A percentile compares a stretch with the other conserved stretches of the same genome.
Evolutionary conservation across 139 green algal species (phyloP).

Genomic region (Microglena sp.): DNA sequence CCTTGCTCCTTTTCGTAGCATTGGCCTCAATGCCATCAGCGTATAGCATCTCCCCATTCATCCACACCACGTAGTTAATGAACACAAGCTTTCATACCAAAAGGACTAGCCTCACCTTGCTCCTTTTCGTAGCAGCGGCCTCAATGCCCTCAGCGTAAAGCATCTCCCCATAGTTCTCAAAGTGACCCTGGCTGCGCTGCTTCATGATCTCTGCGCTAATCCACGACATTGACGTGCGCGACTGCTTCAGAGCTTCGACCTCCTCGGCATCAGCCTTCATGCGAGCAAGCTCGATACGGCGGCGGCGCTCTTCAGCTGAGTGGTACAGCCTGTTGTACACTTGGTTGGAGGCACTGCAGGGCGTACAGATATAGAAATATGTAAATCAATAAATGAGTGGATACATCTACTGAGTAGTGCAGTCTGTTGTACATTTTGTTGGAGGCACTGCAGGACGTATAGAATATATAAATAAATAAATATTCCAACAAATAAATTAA

Average conservation of each 20-base stretch:
- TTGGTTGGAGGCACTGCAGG: neutral
- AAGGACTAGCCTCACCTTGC: constrained; percentile 21
- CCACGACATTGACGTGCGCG: constrained; percentile 43
- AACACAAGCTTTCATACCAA: neutral
- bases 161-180: constrained; percentile 72
- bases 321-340: neutral
- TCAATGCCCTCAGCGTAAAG: constrained; percentile 72
- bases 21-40: constrained; percentile 51
- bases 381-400: too few species aligned
- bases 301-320: too few species aligned
- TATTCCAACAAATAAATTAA: too few species aligned
- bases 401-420: too few species aligned
- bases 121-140: constrained; percentile 11
- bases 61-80: neutral
- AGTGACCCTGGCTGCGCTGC: constrained; percentile 39
- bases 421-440: too few species aligned
- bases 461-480: too few species aligned
- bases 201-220: constrained; percentile 58
- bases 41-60: constrained; percentile 72
- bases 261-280: neutral
- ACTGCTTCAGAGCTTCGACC: constrained; percentile 10
- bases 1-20: constrained; percentile 15
- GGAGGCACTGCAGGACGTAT: too few species aligned
- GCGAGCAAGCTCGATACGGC: too few species aligned
- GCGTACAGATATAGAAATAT: too few species aligned